Conservation (phyloP, 805 yeast species). For the Blastobotrys muscicola region DNA sequence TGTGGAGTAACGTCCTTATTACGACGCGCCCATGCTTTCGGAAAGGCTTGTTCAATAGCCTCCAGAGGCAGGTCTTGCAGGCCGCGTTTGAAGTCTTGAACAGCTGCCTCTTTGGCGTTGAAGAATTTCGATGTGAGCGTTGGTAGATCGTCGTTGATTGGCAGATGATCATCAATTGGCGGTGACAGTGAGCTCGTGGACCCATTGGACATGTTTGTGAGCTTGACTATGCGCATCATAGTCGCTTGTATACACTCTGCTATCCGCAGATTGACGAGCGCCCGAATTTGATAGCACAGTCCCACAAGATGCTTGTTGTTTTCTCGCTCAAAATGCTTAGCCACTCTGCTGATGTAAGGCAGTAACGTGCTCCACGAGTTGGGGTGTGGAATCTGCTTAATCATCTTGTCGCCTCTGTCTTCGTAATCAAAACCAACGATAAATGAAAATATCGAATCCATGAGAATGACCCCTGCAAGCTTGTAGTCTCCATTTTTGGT, state of each 20-base stretch:
- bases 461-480: slow-evolving; percentile 27
- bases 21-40: slow-evolving; percentile 13
- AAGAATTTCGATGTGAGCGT: slow-evolving; percentile 6
- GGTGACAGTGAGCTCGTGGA: background rate
- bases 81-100: slow-evolving; percentile 24
- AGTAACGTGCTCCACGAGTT: slow-evolving; percentile 31
- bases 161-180: background rate
- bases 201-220: background rate
- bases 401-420: slow-evolving; percentile 26
- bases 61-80: slow-evolving; percentile 17
- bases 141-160: slow-evolving; percentile 1
- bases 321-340: slow-evolving; percentile 17
- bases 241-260: slow-evolving; percentile 1
- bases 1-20: slow-evolving; percentile 8
- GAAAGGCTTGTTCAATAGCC: slow-evolving; percentile 15
- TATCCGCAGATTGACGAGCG: slow-evolving; percentile 22
- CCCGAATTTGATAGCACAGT: slow-evolving; percentile 24
- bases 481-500: slow-evolving; percentile 19
- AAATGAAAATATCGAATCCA: slow-evolving; percentile 33
- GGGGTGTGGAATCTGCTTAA: slow-evolving; percentile 20
- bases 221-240: background rate
- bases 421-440: slow-evolving; percentile 32
- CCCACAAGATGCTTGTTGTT: slow-evolving; percentile 22
- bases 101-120: slow-evolving; percentile 13
- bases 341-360: slow-evolving; percentile 26